These are phyloP conservation scores for Candolleomyces efflorescens DNA, from an alignment of 768 basidiomycete genomes.

Conservation along the genomic window DNA sequence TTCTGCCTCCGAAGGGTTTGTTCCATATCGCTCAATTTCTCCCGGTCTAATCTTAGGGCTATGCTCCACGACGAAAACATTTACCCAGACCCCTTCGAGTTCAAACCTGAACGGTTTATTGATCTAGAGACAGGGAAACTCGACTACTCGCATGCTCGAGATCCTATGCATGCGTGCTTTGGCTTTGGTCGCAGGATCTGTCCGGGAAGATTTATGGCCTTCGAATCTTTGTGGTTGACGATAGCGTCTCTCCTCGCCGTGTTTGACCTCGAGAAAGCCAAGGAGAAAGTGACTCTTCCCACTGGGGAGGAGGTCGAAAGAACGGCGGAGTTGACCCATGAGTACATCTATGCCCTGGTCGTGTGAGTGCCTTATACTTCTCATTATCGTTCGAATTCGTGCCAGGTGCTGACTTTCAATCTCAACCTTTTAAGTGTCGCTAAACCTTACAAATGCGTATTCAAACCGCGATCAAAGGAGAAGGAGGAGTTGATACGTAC, in stretches of 20 bases:
- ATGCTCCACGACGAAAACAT: neutral
- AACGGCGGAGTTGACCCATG: neutral
- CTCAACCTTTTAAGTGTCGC: constrained; percentile 17
- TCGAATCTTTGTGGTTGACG: constrained; percentile 42
- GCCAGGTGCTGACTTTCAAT: neutral
- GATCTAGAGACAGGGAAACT: too few species aligned
- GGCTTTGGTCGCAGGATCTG: constrained; percentile 44
- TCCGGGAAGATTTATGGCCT: constrained; percentile 43
- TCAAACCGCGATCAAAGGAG: constrained; percentile 24
- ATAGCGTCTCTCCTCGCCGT: constrained; percentile 40
- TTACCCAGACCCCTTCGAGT: neutral
- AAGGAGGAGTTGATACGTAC: constrained; percentile 4
- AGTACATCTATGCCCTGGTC: constrained; percentile 33
- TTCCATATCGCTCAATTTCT: too few species aligned
- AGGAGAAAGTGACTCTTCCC: constrained; percentile 39
- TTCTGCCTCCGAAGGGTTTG: too few species aligned
- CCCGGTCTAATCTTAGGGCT: neutral
- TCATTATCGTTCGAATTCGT: neutral
- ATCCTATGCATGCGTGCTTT: constrained; percentile 36
- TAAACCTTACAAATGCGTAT: constrained; percentile 23
- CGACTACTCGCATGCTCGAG: constrained; percentile 6
- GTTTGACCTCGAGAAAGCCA: constrained; percentile 38
- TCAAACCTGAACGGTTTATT: neutral
- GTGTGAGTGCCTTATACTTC: constrained; percentile 32
- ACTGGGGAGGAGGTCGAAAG: constrained; percentile 30